A percentile compares a stretch with the other conserved stretches of the same genome.
phyloP scores from a whole-genome alignment of 441 rosid species.

The Erodium moschatum region DNA sequence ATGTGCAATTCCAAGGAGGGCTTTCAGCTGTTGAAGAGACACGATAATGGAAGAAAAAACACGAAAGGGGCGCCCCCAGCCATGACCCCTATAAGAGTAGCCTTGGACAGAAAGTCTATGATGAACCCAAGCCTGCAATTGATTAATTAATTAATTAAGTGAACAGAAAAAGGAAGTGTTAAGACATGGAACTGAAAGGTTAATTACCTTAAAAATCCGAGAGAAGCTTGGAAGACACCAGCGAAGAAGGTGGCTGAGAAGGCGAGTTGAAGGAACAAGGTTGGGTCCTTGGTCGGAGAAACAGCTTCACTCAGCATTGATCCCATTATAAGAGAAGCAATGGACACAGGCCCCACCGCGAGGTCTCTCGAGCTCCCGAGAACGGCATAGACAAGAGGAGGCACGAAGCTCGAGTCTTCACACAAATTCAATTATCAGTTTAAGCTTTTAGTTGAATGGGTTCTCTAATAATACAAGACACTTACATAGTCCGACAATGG shows the following conservation, averaged over 20 bases:
- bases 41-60: slow-evolving; percentile 52
- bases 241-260: slow-evolving; percentile 95
- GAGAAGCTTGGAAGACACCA: slow-evolving; percentile 84
- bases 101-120: slow-evolving; percentile 90
- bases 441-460: too few relatives aligned
- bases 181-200: too few relatives aligned
- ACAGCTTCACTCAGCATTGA: slow-evolving; percentile 79
- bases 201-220: slow-evolving; percentile 78
- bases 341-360: slow-evolving; percentile 94
- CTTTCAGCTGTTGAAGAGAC: slow-evolving; percentile 85
- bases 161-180: too few relatives aligned
- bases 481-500: slow-evolving; percentile 86
- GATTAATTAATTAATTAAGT: too few relatives aligned
- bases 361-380: slow-evolving; percentile 91
- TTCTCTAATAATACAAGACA: slow-evolving; percentile 9
- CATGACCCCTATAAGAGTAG: slow-evolving; percentile 87
- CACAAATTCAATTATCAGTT: too few relatives aligned
- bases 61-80: slow-evolving; percentile 43
- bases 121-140: slow-evolving; percentile 71
- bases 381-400: slow-evolving; percentile 75
- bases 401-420: slow-evolving; percentile 98
- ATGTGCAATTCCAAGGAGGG: slow-evolving; percentile 85
- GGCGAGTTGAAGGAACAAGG: slow-evolving; percentile 72
- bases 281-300: slow-evolving; percentile 49
- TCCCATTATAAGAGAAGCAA: slow-evolving; percentile 94